Conservation (phyloP, 1,139 yeast genomes). For the Yamadazyma triangularis region DNA sequence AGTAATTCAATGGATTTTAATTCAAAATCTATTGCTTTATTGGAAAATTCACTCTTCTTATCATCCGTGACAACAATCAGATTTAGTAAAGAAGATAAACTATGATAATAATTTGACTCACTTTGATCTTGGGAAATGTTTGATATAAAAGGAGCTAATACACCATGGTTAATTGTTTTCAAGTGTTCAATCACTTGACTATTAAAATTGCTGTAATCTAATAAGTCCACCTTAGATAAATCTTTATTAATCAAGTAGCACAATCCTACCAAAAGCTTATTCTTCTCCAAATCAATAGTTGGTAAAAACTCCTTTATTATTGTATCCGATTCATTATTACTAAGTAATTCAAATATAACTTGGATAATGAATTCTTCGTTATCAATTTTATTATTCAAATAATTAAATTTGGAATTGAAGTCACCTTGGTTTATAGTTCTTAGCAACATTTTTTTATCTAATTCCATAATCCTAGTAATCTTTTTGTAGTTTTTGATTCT, state of each 20-base stretch:
- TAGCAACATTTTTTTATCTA: slow-evolving; percentile 5
- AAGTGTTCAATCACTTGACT: slow-evolving; percentile 1
- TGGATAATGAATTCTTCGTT: slow-evolving; percentile 24
- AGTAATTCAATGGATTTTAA: slow-evolving; percentile 24
- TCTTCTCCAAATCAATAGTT: slow-evolving; percentile 16
- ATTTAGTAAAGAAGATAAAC: slow-evolving; percentile 18
- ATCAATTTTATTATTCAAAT: slow-evolving; percentile 8
- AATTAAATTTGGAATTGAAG: slow-evolving; percentile 13
- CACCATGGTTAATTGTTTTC: neutral
- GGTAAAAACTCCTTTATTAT: slow-evolving; percentile 20
- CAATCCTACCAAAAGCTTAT: slow-evolving; percentile 30
- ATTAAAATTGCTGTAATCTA: slow-evolving; percentile 9
- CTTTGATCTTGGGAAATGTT: neutral
- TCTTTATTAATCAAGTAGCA: slow-evolving; percentile 29
- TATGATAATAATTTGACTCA: slow-evolving; percentile 32
- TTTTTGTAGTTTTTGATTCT: slow-evolving; percentile 9
- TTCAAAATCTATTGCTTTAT: slow-evolving; percentile 29
- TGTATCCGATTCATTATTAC: slow-evolving; percentile 18
- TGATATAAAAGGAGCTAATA: slow-evolving; percentile 4
- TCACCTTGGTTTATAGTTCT: slow-evolving; percentile 9
- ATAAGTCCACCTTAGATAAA: slow-evolving; percentile 4
- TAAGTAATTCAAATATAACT: slow-evolving; percentile 29
- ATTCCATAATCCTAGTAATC: slow-evolving; percentile 9
- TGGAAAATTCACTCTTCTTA: slow-evolving; percentile 13
- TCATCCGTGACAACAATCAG: slow-evolving; percentile 21